Evolutionary conservation across 129 eudicot genomes (phyloP).

Genomic region (Centaurea solstitialis): DNA sequence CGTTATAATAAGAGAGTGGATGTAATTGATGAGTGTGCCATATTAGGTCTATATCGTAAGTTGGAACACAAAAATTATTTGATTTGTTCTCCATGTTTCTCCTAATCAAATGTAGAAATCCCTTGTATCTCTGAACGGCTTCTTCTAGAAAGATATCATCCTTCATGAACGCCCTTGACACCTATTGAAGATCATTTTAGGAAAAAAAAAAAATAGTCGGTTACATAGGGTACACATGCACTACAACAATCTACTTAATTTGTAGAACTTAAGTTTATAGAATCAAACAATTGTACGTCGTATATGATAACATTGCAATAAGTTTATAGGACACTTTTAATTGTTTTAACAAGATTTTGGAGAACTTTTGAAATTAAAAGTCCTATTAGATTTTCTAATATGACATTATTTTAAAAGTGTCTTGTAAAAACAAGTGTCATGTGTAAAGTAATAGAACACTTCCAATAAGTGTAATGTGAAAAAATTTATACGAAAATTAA

Average conservation of each 20-base stretch:
- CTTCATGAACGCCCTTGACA: conserved; percentile 31
- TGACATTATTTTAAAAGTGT: too few species aligned
- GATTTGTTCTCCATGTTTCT: conserved; percentile 26
- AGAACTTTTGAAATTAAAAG: neutral
- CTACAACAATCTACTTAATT: neutral
- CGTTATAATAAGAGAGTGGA: conserved; percentile 34
- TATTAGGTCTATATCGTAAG: conserved; percentile 50
- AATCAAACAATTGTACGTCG: neutral
- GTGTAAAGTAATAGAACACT: neutral
- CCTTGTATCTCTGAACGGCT: conserved; percentile 43
- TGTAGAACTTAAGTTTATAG: too few species aligned
- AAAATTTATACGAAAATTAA: neutral
- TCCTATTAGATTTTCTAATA: neutral
- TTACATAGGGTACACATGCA: neutral
- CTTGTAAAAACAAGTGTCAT: neutral
- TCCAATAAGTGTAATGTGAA: neutral
- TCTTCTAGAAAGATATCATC: conserved; percentile 37
- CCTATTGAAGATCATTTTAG: conserved; percentile 20
- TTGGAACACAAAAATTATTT: conserved; percentile 46
- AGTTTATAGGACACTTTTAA: neutral
- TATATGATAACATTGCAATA: neutral
- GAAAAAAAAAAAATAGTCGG: neutral
- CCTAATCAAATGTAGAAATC: conserved; percentile 52
- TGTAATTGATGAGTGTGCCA: conserved; percentile 54
- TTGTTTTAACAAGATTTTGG: neutral